Evolutionary conservation across 441 rosid genomes (phyloP), one percentile per base, ranked within the genome.

Genomic region (Theobroma grandiflorum): DNA sequence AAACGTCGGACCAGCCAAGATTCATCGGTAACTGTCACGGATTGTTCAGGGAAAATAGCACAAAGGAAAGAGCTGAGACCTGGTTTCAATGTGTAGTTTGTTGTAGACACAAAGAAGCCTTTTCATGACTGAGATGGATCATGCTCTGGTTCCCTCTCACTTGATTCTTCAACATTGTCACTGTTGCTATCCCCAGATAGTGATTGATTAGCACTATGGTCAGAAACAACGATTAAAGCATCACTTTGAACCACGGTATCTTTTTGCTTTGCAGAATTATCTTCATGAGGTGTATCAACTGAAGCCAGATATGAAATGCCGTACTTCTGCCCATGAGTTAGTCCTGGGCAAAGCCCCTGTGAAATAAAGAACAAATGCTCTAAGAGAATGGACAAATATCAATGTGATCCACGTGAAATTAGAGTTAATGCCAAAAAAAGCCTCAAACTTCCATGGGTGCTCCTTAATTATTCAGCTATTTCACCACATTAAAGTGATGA

Each of bases 311-410:
- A 91, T 31, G 87, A 86, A 75, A 97, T 85, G 62, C 98, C 93
- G 70, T 92, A 94, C 82, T 87, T 95, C 82, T 93, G 98, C 57
- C 90, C 98, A 76, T 97, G 95, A 38, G 94, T 86, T 81, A 92
- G 87, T 81, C 98, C 93, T n/a, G 95, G 92, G 75, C 99, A 96
- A 81, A 91, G 75, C 42, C 98, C 98, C 98, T 97, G 88, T 80
- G 74, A 52, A 72, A 82, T 62, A 75, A 40, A 50, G 42, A 78
- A 72, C 4, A 45, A 63, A 59, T 74, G 20, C 18, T 47, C 12
- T 55, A 71, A 67, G 38, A 49, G 31, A 76, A 52, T 50, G 6
- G 59, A 10, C 12, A 63, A 47, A 18, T 37, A 72, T 16, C 8
- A 40, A n/a, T 20, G 6, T 77, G 47, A 49, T 58, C 40, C 67